Evolutionary conservation across 208 protist genomes (phyloP), one percentile per base, ranked within the genome.

Genomic region (Phytomonas francai): DNA sequence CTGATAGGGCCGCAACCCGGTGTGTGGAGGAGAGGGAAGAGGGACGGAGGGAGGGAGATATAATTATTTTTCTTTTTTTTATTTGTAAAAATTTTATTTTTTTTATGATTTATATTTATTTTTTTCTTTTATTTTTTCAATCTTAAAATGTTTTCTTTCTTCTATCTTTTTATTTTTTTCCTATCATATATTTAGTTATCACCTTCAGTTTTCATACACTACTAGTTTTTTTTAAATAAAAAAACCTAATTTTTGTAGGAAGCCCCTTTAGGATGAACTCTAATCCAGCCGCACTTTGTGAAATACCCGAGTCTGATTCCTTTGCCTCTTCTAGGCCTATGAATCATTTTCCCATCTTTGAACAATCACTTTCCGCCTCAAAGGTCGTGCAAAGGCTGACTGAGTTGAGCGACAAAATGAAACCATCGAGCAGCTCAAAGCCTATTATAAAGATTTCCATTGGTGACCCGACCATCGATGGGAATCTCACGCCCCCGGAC

Each of bases 351-450:
- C 49, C 39, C 59, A 71, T 32, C 16, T 73, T 93, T 12, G 22
- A 33, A 3, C 31, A 72, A 11, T 89, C 86, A 28, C 65, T 59
- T 25, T 68, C 76, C 25, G 73, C 90, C 8, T 78, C 79, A 39
- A 62, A 72, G 27, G 94, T 88, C 11, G 33, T 80, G 51, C 95
- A 97, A 75, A 89, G 87, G 5, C 83, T 97, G 42, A 85, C 90
- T 63, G 59, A 79, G 14, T 72, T 97, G 22, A 79, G 96, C 1
- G 91, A 98, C 59, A 78, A 80, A n/a, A 87, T 95, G 67, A 87
- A 94, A 69, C 84, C 87, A 12, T 77, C 74, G 12, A 66, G 78
- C 76, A 76, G 69, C 57, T 59, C 68, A 27, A 85, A 85, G 76
- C 61, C 70, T 34, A 76, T 73, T 63, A 58, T 85, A 39, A 70